Evolutionary conservation across 257 asterid genomes (phyloP), one percentile per base, ranked within the genome.

Genomic region (Ehretia macrophylla): DNA sequence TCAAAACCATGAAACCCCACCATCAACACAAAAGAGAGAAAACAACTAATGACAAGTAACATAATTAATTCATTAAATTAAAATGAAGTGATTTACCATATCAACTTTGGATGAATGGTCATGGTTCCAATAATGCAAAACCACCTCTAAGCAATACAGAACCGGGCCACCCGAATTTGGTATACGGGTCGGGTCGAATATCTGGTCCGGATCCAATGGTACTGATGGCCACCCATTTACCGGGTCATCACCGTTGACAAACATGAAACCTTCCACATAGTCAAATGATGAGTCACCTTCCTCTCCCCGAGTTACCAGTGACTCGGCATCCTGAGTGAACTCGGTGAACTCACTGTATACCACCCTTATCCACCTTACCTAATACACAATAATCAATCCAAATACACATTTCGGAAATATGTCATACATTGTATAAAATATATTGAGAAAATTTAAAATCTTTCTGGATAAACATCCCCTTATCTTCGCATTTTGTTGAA

Each of bases 301-400:
- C 51, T 39, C 68, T 1, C 56, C 6, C 22, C 76, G 82, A 64
- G 69, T 83, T 57, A 88, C 84, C 0, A 86, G 80, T n/a, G 56
- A 78, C 91, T 92, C 99, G 37, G 94, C 81, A 4, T 88, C 91
- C 39, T 75, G 81, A 44, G 91, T 76, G 84, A 76, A 92, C 65
- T 86, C 96, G 60, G 73, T 55, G 67, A 92, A 92, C 72, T 92
- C 96, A 19, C 71, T 77, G 71, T 88, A 88, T 19, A 88, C 95
- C 69, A 92, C 73, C 58, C 97, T 76, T 75, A 88, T 92, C 99
- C 97, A 92, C 75, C 94, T 83, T 68, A 92, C 97, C 99, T 92
- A 68, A 49, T 60, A 23, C 35, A 6, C 35, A 27, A 27, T 27
- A 1, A 27, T 27, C 35, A 35, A 52, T 6, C 61, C 37, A 4